These are phyloP conservation scores for Desmodesmus armatus DNA, from an alignment of 139 green algal genomes.

Conservation along the genomic window DNA sequence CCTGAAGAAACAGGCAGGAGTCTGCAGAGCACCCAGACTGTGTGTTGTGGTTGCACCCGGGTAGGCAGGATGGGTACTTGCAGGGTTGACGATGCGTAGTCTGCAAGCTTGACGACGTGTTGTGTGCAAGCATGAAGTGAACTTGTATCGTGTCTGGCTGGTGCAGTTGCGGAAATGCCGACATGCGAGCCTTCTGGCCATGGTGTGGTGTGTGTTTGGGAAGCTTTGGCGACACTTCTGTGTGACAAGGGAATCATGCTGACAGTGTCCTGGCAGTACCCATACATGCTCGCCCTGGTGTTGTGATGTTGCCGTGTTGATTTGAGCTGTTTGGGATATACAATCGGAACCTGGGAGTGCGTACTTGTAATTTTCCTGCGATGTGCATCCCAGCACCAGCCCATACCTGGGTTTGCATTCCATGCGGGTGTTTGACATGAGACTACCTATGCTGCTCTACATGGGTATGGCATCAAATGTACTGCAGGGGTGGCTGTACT, in stretches of 20 bases:
- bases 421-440: not conserved
- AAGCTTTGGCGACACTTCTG: too few relatives aligned
- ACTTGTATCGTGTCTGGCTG: too few relatives aligned
- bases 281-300: not conserved
- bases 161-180: too few relatives aligned
- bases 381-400: too few relatives aligned
- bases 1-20: not conserved
- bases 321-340: too few relatives aligned
- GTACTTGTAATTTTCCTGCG: not conserved
- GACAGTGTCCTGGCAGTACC: not conserved
- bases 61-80: too few relatives aligned
- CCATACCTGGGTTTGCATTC: not conserved
- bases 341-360: not conserved
- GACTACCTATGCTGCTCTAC: not conserved
- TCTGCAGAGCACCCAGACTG: not conserved
- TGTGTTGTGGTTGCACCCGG: not conserved
- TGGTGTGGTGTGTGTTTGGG: too few relatives aligned
- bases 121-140: too few relatives aligned
- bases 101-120: too few relatives aligned
- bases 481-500: not conserved
- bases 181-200: too few relatives aligned
- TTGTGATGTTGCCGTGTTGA: too few relatives aligned
- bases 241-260: not conserved
- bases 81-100: too few relatives aligned
- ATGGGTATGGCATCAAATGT: not conserved